Conservation (phyloP, 495 filamentous ascomycete genomes). For the Penicillium psychrofluorescens region DNA sequence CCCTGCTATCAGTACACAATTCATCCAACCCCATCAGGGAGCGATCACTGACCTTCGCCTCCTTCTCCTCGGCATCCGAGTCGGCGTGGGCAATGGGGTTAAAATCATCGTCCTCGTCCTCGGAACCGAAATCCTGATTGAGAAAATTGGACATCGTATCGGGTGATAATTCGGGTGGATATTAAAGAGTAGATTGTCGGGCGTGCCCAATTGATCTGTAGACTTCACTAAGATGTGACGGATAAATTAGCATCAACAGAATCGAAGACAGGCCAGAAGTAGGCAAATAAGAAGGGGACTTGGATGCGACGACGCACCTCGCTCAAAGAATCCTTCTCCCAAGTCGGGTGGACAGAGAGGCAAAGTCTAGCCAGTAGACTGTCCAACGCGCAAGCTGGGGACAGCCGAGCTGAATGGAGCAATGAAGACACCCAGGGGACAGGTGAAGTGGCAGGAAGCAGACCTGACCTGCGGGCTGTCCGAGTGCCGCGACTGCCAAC, state of each 20-base stretch:
- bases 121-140: slow-evolving; percentile 56
- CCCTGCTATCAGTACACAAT: slow-evolving; percentile 12
- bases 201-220: too few species aligned
- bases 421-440: background rate
- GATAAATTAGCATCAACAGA: background rate
- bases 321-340: slow-evolving; percentile 2
- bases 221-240: background rate
- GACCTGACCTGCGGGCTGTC: slow-evolving; percentile 12
- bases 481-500: slow-evolving; percentile 11
- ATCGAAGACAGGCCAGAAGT: background rate
- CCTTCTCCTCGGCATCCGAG: slow-evolving; percentile 57
- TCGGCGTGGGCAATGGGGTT: slow-evolving; percentile 62
- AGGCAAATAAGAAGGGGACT: background rate
- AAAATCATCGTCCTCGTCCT: slow-evolving; percentile 78
- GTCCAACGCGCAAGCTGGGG: background rate
- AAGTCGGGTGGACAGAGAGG: slow-evolving; percentile 1
- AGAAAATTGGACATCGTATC: slow-evolving; percentile 46
- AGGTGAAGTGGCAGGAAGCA: background rate
- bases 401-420: background rate
- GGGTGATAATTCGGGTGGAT: background rate
- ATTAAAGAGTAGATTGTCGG: background rate
- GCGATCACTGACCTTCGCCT: slow-evolving; percentile 31
- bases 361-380: background rate
- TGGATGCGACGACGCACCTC: slow-evolving; percentile 3
- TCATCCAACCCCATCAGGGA: background rate